These are phyloP conservation scores for Cercophora newfieldiana DNA, from an alignment of 495 filamentous ascomycete genomes.

Conservation along the genomic window DNA sequence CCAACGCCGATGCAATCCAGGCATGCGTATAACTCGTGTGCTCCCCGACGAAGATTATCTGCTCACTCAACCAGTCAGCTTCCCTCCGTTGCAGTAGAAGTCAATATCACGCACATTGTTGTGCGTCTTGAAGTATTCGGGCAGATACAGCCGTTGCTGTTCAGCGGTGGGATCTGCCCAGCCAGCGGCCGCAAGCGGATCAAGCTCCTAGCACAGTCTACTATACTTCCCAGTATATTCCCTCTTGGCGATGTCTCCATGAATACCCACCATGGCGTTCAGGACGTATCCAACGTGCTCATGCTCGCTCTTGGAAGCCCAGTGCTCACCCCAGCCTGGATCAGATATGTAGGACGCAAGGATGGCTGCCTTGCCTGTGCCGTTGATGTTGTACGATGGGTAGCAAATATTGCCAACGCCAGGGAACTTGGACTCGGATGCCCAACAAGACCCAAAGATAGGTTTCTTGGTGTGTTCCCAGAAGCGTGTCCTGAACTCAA, in stretches of 20 bases:
- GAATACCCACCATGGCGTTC: constrained; percentile 53
- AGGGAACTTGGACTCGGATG: background rate
- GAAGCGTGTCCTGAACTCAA: constrained; percentile 63
- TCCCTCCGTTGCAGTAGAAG: background rate
- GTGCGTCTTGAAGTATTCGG: constrained; percentile 69
- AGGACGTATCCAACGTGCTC: constrained; percentile 43
- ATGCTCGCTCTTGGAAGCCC: constrained; percentile 17
- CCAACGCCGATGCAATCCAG: constrained; percentile 68
- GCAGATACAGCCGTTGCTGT: constrained; percentile 65
- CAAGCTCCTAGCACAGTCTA: constrained; percentile 60
- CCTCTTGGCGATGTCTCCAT: constrained; percentile 56
- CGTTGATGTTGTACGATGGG: constrained; percentile 63
- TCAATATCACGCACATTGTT: constrained; percentile 41
- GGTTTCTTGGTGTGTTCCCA: constrained; percentile 62
- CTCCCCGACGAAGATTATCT: constrained; percentile 70
- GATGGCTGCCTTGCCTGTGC: constrained; percentile 60
- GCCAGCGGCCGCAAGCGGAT: constrained; percentile 54
- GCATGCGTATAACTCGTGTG: constrained; percentile 73
- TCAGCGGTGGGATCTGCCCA: constrained; percentile 60
- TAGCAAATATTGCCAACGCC: constrained; percentile 55
- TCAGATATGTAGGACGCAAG: constrained; percentile 56
- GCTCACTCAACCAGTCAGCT: background rate
- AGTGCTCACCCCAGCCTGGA: constrained; percentile 41
- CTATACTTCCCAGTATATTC: constrained; percentile 62
- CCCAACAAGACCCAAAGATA: constrained; percentile 51